phyloP scores from a whole-genome alignment of 1,284 basidiomycete genomes.

The Boletus semigastroideus region DNA sequence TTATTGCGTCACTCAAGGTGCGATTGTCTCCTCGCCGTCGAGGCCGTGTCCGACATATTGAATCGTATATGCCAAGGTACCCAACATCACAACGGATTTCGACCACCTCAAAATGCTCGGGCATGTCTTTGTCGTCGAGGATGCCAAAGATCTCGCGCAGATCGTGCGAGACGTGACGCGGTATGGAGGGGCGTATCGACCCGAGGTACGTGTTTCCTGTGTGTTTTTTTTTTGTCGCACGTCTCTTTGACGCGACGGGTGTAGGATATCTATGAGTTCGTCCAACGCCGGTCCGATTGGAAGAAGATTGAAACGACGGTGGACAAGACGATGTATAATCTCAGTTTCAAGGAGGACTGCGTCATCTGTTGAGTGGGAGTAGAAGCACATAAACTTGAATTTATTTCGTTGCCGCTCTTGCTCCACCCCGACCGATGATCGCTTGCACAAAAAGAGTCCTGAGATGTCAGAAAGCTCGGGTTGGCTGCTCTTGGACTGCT shows the following conservation, averaged over 20 bases:
- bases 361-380: conserved; percentile 36
- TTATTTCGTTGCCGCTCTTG: background rate
- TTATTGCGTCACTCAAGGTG: conserved; percentile 81
- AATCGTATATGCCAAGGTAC: conserved; percentile 40
- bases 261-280: conserved; percentile 91
- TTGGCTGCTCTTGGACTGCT: too few species aligned
- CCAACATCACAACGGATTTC: conserved; percentile 80
- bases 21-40: conserved; percentile 1
- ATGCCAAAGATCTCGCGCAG: conserved; percentile 91
- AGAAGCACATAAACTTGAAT: background rate
- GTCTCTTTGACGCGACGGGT: background rate
- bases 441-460: background rate
- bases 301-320: conserved; percentile 95
- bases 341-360: conserved; percentile 92
- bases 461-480: too few species aligned
- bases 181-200: conserved; percentile 89
- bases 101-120: conserved; percentile 95
- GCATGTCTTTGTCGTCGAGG: conserved; percentile 90
- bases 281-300: conserved; percentile 92
- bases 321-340: conserved; percentile 93
- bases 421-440: background rate
- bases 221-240: too few species aligned
- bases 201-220: conserved; percentile 60
- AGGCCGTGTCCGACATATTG: background rate
- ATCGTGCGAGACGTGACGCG: conserved; percentile 93